A percentile compares a stretch with the other conserved stretches of the same genome.
Conservation (phyloP, 495 filamentous ascomycete species). For the Lasiosphaeria miniovina region DNA sequence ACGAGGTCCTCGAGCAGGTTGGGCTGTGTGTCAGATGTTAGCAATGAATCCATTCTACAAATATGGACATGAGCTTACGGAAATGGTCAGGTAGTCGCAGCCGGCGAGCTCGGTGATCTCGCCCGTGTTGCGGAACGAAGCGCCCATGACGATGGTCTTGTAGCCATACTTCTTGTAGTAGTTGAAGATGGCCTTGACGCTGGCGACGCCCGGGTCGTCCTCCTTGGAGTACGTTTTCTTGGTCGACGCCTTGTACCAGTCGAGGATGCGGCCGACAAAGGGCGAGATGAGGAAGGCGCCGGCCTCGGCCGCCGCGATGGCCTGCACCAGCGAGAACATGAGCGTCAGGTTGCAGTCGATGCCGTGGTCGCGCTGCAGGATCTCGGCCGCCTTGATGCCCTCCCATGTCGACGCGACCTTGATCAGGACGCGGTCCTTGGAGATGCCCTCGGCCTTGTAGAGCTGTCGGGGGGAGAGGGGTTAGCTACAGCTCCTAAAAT, state of each 20-base stretch:
- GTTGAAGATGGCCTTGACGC: constrained; percentile 95
- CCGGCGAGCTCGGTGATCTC: constrained; percentile 98
- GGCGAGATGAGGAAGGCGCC: constrained; percentile 98
- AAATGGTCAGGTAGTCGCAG: constrained; percentile 98
- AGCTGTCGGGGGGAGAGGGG: constrained; percentile 52
- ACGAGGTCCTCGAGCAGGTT: constrained; percentile 90
- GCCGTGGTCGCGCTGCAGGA: constrained; percentile 86
- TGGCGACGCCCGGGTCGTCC: constrained; percentile 96
- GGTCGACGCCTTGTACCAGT: constrained; percentile 97
- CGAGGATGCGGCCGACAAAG: constrained; percentile 98
- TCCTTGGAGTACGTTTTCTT: constrained; percentile 85
- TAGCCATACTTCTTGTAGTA: constrained; percentile 99
- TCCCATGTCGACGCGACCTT: constrained; percentile 89
- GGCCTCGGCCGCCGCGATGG: constrained; percentile 94
- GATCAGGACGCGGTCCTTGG: constrained; percentile 91
- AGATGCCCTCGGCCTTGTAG: constrained; percentile 86
- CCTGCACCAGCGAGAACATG: constrained; percentile 96
- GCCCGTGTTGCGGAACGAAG: constrained; percentile 90
- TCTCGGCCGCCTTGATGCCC: constrained; percentile 95
- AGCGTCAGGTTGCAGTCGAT: constrained; percentile 99
- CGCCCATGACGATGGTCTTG: constrained; percentile 99
- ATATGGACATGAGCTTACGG: constrained; percentile 57
- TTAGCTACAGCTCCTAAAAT: background rate
- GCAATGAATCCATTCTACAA: too few species aligned
- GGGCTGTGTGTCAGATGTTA: constrained; percentile 52